These are phyloP conservation scores for Pichia kluyveri DNA, from an alignment of 805 yeast species.

Conservation along the genomic window DNA sequence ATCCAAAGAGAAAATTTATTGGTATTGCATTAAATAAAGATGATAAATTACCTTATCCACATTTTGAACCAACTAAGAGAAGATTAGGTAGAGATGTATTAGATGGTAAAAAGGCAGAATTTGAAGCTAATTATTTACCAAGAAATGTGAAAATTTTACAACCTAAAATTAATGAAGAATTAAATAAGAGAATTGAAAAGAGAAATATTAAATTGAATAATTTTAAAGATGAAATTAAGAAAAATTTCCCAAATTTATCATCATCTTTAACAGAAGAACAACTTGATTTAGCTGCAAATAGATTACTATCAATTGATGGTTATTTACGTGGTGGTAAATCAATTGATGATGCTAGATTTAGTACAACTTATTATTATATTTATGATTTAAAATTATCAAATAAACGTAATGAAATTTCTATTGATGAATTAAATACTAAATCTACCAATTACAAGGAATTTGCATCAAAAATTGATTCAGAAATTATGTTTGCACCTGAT, in stretches of 20 bases:
- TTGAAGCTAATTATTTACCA: conserved; percentile 53
- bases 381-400: conserved; percentile 34
- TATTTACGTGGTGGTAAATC: conserved; percentile 52
- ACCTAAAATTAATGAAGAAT: conserved; percentile 37
- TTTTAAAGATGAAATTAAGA: conserved; percentile 26
- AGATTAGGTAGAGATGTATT: conserved; percentile 68
- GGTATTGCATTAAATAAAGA: conserved; percentile 74
- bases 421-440: conserved; percentile 17
- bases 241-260: conserved; percentile 11
- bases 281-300: conserved; percentile 32
- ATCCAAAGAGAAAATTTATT: conserved; percentile 82
- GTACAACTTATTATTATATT: conserved; percentile 44
- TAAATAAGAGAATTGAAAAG: conserved; percentile 31
- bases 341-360: conserved; percentile 46
- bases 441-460: conserved; percentile 28
- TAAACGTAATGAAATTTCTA: conserved; percentile 29
- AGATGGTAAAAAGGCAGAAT: conserved; percentile 40
- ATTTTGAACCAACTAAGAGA: conserved; percentile 81
- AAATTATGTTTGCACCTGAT: conserved; percentile 39
- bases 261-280: conserved; percentile 23
- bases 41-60: conserved; percentile 71
- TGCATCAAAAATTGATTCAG: conserved; percentile 32
- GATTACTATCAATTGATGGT: conserved; percentile 47
- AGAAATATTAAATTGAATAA: conserved; percentile 25
- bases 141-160: conserved; percentile 58